Evolutionary conservation across 2,329 filamentous ascomycete genomes (phyloP), one percentile per base, ranked within the genome.

Genomic region (Diplodia corticola): DNA sequence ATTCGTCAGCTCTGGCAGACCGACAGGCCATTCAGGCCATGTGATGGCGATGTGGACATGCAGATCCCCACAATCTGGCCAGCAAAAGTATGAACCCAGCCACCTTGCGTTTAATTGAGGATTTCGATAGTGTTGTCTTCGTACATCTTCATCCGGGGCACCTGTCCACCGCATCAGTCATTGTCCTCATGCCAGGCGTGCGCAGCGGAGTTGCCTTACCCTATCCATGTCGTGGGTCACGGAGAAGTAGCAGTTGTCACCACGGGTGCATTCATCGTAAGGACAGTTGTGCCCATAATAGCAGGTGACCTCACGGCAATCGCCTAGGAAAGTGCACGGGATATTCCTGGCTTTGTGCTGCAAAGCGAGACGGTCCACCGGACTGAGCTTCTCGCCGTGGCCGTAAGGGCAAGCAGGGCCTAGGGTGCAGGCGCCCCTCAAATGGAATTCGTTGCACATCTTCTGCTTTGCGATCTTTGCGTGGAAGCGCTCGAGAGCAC

Each of bases 361-460:
- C 15, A 80, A 69, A 4, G 77, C 76, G 5, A 77, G 67, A 30
- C 70, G 65, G 67, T 79, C 77, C 12, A 71, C 72, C 0, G 70
- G 69, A 6, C 65, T 71, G 30, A 80, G 68, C 12, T 69, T 70
- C 64, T 73, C 71, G 26, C 72, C 73, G 67, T 79, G 78, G 15
- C 69, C 55, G 65, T 77, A 79, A 44, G 74, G 73, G 68, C 77
- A 80, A 54, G 74, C 72, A 26, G 72, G 69, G 7, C 71, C 73
- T 5, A 68, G 60, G 7, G 70, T 60, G 64, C 78, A 80, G n/a
- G 74, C 70, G 13, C 77, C 77, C 4, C 64, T 67, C 15, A 80
- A 70, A 63, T 79, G 75, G 53, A 73, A 76, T 49, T 72, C 72
- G 69, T 80, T 80, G 71, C 78, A 79, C 51, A 72, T 70, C 40